Base-by-base conservation (phyloP, 371 early-diverging fungal species). In the Mycotypha africana region DNA sequence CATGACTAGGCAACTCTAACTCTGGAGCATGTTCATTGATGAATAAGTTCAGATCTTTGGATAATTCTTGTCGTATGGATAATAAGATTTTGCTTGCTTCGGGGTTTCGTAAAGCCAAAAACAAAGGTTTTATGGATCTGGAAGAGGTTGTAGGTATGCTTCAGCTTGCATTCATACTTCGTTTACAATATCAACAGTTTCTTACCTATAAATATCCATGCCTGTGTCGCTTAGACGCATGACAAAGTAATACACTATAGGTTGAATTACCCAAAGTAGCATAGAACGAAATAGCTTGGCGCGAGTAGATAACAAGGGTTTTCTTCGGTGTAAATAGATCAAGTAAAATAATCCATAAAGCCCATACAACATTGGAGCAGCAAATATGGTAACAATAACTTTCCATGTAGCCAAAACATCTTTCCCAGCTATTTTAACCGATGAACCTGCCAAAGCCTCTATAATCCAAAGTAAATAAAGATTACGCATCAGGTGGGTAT, bases 341-440 rank as follows among this genome's bases (percentile, higher is more conserved):
- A 82, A 45, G 34, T 66, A 68, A 19, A 64, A 22, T 22, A 78
- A 46, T 6, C 86, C 60, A 54, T 94, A 94, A 3, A 81, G 54
- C 2, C 76, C 57, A 39, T 82, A 86, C 8, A 88, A 50, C 3
- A 71, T 19, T 19, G 91, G 91, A 26, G 78, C 61, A 24, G 82
- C 64, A 3, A 76, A 74, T 24, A 82, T 44, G 11, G 82, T 75
- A 11, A 82, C 78, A 17, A 88, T 52, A 10, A 92, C 74, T 55
- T 92, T 92, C 93, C 93, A 92, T 1, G 93, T 90, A 0, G 89
- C 86, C 6, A 92, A 63, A 4, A 93, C 93, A 62, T 93, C 93
- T 24, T 78, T 79, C 14, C 86, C 93, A 24, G 76, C 78, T 45
- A 92, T 78, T 56, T 93, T 93, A 39, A 93, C 93, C 40, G 72